Evolutionary conservation across 805 yeast species (phyloP), one percentile per base, ranked within the genome.

Genomic region (Metschnikowia kofuensis): DNA sequence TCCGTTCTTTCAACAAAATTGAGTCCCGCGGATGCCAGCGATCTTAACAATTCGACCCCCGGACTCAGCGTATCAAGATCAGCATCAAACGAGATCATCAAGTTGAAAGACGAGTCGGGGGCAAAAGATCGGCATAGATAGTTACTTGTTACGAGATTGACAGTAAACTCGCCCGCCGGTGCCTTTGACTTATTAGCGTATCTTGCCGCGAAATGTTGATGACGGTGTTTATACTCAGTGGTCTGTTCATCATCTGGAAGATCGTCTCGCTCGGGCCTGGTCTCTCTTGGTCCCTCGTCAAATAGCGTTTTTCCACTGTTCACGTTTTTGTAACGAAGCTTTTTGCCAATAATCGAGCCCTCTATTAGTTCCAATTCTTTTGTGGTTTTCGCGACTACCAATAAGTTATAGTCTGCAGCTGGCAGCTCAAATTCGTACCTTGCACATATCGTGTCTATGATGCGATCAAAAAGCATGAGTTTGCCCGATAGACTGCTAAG

Each of bases 291-390:
- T 7, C 42, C 40, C 27, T 69, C 75, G 32, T 78, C 81, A 54
- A 74, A 78, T 26, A 85, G 64, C 15, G 84, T 78, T 16, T 49
- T 46, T 0, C 82, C 74, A 13, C 89, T 88, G 26, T 89, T 80
- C 56, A 84, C 78, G 55, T 96, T 78, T 51, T 76, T 77, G 59
- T 86, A 85, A 52, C 77, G 76, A 35, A 88, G 65, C 35, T 72
- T 71, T 58, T 87, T 82, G 2, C 96, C 97, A n/a, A 86, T 70
- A 12, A 89, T 60, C 40, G 85, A 73, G 0, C 91, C 87, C 64
- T 90, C 97, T 7, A 90, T 74, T 40, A 90, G 68, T 60, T 90
- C 95, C 52, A 87, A 63, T 59, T 87, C 94, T 59, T 85, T 83
- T 21, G 84, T 75, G 57, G 75, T 78, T 35, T 78, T 76, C 0